Percentiles rank a stretch among this genome's conserved stretches.
Evolutionary conservation across 2,329 filamentous ascomycete genomes (phyloP).

Genomic region (Graphiopsis chlorocephala): DNA sequence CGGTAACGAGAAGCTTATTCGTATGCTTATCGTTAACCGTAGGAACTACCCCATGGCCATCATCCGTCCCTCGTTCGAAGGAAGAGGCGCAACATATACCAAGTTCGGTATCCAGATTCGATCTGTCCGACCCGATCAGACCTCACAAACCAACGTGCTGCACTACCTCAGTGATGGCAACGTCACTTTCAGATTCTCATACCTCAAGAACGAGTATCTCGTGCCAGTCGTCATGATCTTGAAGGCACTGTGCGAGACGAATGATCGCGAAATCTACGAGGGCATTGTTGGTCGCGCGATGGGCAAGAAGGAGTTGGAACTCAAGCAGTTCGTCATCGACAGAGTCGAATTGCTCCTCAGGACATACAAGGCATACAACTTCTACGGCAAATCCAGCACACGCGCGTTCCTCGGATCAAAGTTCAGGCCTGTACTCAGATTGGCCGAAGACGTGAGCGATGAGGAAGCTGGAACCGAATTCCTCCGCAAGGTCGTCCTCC

Average conservation of each 20-base stretch:
- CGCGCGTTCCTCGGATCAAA: slow-evolving; percentile 85
- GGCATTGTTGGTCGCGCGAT: slow-evolving; percentile 72
- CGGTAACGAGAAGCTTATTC: slow-evolving; percentile 94
- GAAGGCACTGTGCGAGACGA: slow-evolving; percentile 92
- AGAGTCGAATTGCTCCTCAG: slow-evolving; percentile 87
- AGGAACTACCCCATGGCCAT: slow-evolving; percentile 96
- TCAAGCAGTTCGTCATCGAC: slow-evolving; percentile 87
- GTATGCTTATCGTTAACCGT: slow-evolving; percentile 83
- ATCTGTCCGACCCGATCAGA: slow-evolving; percentile 93
- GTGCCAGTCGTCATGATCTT: slow-evolving; percentile 94
- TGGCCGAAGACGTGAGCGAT: slow-evolving; percentile 79
- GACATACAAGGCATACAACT: slow-evolving; percentile 86
- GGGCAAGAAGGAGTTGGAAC: slow-evolving; percentile 72
- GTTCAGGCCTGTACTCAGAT: slow-evolving; percentile 82
- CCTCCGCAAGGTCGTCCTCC: slow-evolving; percentile 81
- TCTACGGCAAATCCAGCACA: slow-evolving; percentile 79
- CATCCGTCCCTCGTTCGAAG: slow-evolving; percentile 82
- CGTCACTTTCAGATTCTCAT: slow-evolving; percentile 94
- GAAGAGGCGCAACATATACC: slow-evolving; percentile 83
- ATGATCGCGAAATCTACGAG: slow-evolving; percentile 94
- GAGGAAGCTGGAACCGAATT: slow-evolving; percentile 91
- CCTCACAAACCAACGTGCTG: slow-evolving; percentile 93
- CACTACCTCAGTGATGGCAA: slow-evolving; percentile 96
- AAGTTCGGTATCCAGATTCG: slow-evolving; percentile 87
- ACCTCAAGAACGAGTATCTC: slow-evolving; percentile 96